Percentiles rank a stretch among this genome's conserved stretches.
Conservation (phyloP, 331 rosid species). For the Prunus yedoensis region DNA sequence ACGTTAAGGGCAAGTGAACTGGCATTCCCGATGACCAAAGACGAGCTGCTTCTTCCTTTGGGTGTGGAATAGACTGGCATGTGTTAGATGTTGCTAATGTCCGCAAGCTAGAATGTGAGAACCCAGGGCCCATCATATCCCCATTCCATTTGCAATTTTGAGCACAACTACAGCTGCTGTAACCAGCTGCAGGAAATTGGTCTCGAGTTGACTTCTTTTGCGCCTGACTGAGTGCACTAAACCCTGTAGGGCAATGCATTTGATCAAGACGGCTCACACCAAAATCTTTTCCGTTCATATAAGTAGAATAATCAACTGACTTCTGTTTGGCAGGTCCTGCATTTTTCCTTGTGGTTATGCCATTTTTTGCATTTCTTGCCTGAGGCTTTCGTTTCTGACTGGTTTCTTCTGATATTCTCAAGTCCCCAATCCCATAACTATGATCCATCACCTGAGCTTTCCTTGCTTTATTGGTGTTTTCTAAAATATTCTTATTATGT, state of each 20-base stretch:
- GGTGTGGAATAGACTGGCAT: conserved; percentile 50
- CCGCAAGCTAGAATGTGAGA: conserved; percentile 46
- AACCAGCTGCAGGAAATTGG: conserved; percentile 51
- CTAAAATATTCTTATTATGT: conserved; percentile 30
- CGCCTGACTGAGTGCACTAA: conserved; percentile 47
- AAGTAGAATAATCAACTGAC: conserved; percentile 49
- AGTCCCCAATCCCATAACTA: conserved; percentile 37
- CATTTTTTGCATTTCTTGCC: conserved; percentile 46
- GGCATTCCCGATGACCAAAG: conserved; percentile 57
- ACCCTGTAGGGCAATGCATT: conserved; percentile 39
- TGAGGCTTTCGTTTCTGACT: conserved; percentile 42
- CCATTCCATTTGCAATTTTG: conserved; percentile 54
- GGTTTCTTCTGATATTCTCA: conserved; percentile 39
- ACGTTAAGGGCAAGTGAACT: conserved; percentile 40
- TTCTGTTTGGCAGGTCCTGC: conserved; percentile 53
- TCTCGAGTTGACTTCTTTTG: conserved; percentile 56
- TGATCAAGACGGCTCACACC: conserved; percentile 42
- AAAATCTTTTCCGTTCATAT: conserved; percentile 39
- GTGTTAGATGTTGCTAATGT: conserved; percentile 54
- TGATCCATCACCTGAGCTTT: conserved; percentile 42
- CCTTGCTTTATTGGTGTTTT: conserved; percentile 44
- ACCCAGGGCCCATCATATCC: conserved; percentile 43
- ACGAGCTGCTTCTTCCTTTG: conserved; percentile 58
- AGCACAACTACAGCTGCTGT: conserved; percentile 51
- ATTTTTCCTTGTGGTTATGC: conserved; percentile 39